Conservation (phyloP, 2,329 filamentous ascomycete species). For the Aspergillus udagawae region DNA sequence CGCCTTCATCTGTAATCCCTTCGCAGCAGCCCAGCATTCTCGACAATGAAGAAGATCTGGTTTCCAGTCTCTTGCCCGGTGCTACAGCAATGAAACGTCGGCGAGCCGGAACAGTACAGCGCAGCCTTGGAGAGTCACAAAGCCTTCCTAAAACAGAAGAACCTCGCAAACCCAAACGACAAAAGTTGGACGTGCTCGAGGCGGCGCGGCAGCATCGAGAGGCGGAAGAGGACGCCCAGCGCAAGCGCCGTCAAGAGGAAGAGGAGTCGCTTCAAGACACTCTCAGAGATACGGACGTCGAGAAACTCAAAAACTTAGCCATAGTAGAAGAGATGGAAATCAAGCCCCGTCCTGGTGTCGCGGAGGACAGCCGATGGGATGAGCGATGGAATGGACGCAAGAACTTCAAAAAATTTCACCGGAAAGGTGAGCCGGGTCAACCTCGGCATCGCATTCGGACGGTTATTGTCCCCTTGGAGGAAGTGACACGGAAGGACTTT, state of each 20-base stretch:
- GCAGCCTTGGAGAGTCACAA: constrained; percentile 33
- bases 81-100: constrained; percentile 76
- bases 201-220: constrained; percentile 53
- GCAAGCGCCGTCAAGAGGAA: constrained; percentile 59
- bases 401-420: constrained; percentile 86
- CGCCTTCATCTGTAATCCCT: constrained; percentile 18
- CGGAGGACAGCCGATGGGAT: constrained; percentile 66
- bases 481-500: constrained; percentile 66
- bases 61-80: constrained; percentile 71
- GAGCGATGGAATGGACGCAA: constrained; percentile 88
- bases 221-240: constrained; percentile 49
- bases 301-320: constrained; percentile 67
- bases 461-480: constrained; percentile 67
- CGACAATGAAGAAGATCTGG: constrained; percentile 50
- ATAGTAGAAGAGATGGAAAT: constrained; percentile 75
- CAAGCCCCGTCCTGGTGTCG: constrained; percentile 29
- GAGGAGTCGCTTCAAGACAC: constrained; percentile 58
- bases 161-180: constrained; percentile 46
- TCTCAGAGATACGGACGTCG: constrained; percentile 64
- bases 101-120: constrained; percentile 58
- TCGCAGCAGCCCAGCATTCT: constrained; percentile 24
- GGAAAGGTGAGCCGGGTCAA: constrained; percentile 30
- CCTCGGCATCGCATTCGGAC: constrained; percentile 44
- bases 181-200: constrained; percentile 66
- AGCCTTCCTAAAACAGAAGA: constrained; percentile 23